A percentile compares a stretch with the other conserved stretches of the same genome.
Evolutionary conservation across 768 basidiomycete genomes (phyloP).

Genomic region (Hirschioporus abietinus): DNA sequence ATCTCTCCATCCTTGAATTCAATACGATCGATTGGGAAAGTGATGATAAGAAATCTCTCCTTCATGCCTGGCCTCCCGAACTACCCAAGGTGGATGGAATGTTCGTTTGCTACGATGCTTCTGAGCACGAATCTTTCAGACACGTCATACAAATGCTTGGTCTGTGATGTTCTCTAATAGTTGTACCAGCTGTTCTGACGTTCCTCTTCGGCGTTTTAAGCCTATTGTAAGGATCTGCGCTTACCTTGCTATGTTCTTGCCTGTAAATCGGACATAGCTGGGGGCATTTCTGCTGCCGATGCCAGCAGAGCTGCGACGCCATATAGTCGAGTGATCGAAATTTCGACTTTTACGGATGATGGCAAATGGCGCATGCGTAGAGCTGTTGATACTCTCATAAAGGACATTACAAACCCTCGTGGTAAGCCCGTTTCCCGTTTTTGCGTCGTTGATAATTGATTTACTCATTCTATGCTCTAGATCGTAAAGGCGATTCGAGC

Average conservation of each 20-base stretch:
- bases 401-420: slow-evolving; percentile 51
- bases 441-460: slow-evolving; percentile 7
- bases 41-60: slow-evolving; percentile 8
- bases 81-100: slow-evolving; percentile 68
- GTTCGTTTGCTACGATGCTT: slow-evolving; percentile 82
- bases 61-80: slow-evolving; percentile 41
- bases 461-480: slow-evolving; percentile 10
- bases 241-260: slow-evolving; percentile 73
- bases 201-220: slow-evolving; percentile 32
- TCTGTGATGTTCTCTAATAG: slow-evolving; percentile 36
- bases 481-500: slow-evolving; percentile 24
- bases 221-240: slow-evolving; percentile 48
- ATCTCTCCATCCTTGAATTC: slow-evolving; percentile 17
- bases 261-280: slow-evolving; percentile 72
- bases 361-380: slow-evolving; percentile 71
- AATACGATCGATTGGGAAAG: slow-evolving; percentile 6
- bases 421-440: slow-evolving; percentile 22
- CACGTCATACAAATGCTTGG: slow-evolving; percentile 67
- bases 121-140: slow-evolving; percentile 52
- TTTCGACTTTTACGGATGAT: slow-evolving; percentile 47
- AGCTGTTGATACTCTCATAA: slow-evolving; percentile 70
- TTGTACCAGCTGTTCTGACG: not conserved
- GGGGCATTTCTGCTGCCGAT: slow-evolving; percentile 31
- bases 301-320: slow-evolving; percentile 23
- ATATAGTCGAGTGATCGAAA: slow-evolving; percentile 61